These are phyloP conservation scores for Hypoxylon fragiforme DNA, from an alignment of 495 filamentous ascomycete species.

Conservation along the genomic window DNA sequence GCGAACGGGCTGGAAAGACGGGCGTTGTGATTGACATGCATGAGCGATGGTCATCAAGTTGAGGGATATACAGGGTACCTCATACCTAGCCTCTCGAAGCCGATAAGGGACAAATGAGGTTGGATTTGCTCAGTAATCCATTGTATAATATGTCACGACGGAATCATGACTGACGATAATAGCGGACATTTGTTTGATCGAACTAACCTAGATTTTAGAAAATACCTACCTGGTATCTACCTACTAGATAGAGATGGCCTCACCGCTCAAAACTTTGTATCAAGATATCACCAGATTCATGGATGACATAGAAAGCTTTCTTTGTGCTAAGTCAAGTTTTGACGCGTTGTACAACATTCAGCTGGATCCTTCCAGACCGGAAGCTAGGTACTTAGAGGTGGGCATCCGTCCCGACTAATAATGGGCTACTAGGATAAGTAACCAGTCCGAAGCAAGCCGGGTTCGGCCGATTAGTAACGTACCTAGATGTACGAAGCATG, in stretches of 20 bases:
- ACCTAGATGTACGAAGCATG: too few species aligned
- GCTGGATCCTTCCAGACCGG: slow-evolving; percentile 30
- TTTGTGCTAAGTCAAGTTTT: slow-evolving; percentile 1
- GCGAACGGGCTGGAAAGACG: slow-evolving; percentile 92
- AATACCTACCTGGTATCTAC: too few species aligned
- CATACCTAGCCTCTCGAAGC: neutral
- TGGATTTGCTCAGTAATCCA: slow-evolving; percentile 4
- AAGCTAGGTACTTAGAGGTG: too few species aligned
- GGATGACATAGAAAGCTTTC: neutral
- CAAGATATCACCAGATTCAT: slow-evolving; percentile 8
- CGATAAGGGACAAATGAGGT: slow-evolving; percentile 1
- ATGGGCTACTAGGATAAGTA: slow-evolving; percentile 1
- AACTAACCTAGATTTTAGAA: slow-evolving; percentile 11
- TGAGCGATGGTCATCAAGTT: neutral
- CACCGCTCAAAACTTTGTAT: slow-evolving; percentile 18
- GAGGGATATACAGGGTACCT: neutral
- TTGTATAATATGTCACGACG: slow-evolving; percentile 23
- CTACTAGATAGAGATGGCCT: too few species aligned
- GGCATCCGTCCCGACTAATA: too few species aligned
- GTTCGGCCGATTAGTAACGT: slow-evolving; percentile 28
- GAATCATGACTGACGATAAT: slow-evolving; percentile 11
- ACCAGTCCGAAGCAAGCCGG: slow-evolving; percentile 10
- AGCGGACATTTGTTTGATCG: too few species aligned
- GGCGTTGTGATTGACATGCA: slow-evolving; percentile 53
- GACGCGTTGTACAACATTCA: slow-evolving; percentile 1